Base-by-base conservation (phyloP, 202 grass and related monocot genomes). In the Cymbopogon flexuosus region DNA sequence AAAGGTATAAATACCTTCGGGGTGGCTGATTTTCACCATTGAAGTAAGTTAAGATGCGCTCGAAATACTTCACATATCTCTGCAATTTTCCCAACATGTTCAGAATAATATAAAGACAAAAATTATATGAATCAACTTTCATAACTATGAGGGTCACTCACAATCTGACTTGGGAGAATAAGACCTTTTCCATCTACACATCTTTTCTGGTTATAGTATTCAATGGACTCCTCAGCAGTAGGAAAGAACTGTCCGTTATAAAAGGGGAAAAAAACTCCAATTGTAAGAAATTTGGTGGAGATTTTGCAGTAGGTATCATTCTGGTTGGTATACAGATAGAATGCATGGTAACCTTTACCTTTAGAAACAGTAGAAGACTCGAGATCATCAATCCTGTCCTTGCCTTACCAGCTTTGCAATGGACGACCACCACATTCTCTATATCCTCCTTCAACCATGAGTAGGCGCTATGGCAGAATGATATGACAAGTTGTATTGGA, bases 201-300 rank as follows among this genome's bases (percentile, higher is more conserved):
- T 93, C 96, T 96, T 88, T 99, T 99, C 81, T 96, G 92, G 80
- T 99, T 99, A 84, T 99, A 99, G 75, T 99, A 99, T 75, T 93
- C 92, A 86, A 96, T 99, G 62, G 96, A 94, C 78, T 99, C 96
- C 83, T 99, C 96, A 10, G 90, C 90, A 35, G 92, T 99, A 85
- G 96, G 96, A 91, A 99, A 99, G 77, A 96, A 99, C 92, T 99
- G 83, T 68, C 54, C 23, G 24, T 76, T 42, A 81, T 62, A 79
- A 37, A 78, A 16, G 29, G 4, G 27, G 2, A 3, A 14, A 18
- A 52, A 65, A 84, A 40, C 24, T 79, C 58, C 39, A 64, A 62
- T 34, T 68, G 49, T 65, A 84, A 65, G 62, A 72, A 68, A 68
- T 36, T 62, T 81, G 24, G 37, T 57, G 36, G 34, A 41, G 4